Conservation (phyloP, 441 rosid species). For the Mallotus repandus region DNA sequence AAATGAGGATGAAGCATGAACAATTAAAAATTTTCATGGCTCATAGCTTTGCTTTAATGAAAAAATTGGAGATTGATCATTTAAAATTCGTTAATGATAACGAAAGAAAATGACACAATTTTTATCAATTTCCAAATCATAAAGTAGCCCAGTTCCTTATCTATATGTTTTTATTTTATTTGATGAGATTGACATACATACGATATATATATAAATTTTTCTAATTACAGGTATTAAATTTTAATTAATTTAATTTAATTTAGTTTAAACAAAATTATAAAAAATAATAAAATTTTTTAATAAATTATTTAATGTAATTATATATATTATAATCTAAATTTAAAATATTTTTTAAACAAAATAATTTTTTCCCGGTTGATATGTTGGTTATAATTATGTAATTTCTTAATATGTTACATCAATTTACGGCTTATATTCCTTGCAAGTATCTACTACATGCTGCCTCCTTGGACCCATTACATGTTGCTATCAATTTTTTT, state of each 20-base stretch:
- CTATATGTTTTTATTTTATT: neutral
- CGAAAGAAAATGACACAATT: neutral
- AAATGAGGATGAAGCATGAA: neutral
- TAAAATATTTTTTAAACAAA: no score
- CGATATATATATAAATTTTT: no score
- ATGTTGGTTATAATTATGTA: no score
- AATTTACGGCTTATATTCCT: neutral
- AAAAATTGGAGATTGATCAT: neutral
- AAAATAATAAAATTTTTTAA: no score
- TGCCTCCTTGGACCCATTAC: neutral
- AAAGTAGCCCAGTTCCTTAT: neutral
- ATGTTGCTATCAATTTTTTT: neutral
- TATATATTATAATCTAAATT: no score
- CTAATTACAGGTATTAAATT: no score
- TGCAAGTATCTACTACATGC: neutral
- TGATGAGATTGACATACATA: neutral
- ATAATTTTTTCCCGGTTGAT: no score
- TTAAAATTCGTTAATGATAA: neutral
- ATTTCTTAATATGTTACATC: neutral
- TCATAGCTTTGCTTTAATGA: neutral
- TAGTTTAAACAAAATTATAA: no score
- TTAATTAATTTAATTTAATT: no score
- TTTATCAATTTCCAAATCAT: neutral
- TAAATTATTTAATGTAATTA: neutral
- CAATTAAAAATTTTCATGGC: neutral